Conservation (phyloP, 2,329 filamentous ascomycete genomes). For the Alternaria postmessia region DNA sequence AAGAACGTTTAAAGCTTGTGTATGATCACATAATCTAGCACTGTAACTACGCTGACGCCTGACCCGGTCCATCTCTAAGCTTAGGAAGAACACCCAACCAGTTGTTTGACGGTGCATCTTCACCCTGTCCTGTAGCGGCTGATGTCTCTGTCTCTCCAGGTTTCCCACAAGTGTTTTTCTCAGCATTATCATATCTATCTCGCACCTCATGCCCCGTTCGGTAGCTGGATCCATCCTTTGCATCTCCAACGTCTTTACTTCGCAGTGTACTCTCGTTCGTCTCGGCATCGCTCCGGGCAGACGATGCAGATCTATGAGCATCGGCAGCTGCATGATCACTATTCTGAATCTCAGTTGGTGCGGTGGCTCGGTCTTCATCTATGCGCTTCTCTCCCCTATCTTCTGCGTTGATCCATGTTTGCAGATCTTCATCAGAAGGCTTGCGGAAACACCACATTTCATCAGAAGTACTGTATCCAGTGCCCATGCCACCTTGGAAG, state of each 20-base stretch:
- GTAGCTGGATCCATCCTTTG: neutral
- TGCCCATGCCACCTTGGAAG: constrained; percentile 46
- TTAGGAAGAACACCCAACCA: constrained; percentile 21
- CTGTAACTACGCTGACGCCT: constrained; percentile 2
- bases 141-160: neutral
- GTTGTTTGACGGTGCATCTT: constrained; percentile 18
- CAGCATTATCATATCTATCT: constrained; percentile 13
- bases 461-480: constrained; percentile 50
- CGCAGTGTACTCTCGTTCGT: constrained; percentile 10
- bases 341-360: neutral
- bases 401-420: constrained; percentile 35
- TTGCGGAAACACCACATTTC: constrained; percentile 64
- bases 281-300: constrained; percentile 6
- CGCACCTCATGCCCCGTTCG: constrained; percentile 10
- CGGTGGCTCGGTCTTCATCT: constrained; percentile 24
- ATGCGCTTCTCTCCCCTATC: constrained; percentile 29
- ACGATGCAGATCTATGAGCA: constrained; percentile 1
- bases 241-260: neutral
- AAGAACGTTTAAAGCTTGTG: neutral
- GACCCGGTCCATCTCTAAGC: constrained; percentile 16
- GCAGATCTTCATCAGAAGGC: constrained; percentile 37
- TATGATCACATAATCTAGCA: neutral
- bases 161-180: neutral
- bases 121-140: constrained; percentile 6
- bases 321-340: neutral